Evolutionary conservation across 129 eudicot genomes (phyloP).

Genomic region (Lactuca sativa): DNA sequence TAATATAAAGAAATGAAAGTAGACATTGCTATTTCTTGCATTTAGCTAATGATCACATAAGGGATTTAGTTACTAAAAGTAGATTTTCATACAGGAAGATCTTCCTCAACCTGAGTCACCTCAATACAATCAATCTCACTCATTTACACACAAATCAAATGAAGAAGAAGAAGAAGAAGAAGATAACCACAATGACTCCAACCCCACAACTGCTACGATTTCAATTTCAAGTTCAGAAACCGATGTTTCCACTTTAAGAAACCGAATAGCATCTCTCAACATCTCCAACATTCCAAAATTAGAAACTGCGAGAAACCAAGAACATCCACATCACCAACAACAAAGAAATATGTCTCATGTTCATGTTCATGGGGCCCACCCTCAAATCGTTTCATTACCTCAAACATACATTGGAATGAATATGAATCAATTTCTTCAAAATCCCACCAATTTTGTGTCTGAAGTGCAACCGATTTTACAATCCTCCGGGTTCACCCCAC

Average conservation of each 20-base stretch:
- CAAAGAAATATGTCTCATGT: constrained; percentile 23
- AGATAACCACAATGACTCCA: constrained; percentile 19
- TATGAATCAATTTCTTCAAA: constrained; percentile 39
- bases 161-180: constrained; percentile 44
- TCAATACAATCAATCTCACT: constrained; percentile 27
- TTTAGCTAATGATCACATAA: no score
- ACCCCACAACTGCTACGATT: constrained; percentile 28
- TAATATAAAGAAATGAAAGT: no score
- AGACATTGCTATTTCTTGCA: no score
- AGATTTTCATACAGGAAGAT: constrained; percentile 42
- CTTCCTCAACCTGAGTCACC: constrained; percentile 34
- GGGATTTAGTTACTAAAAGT: background rate
- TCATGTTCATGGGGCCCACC: constrained; percentile 28
- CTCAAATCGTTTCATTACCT: constrained; percentile 30
- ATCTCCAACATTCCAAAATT: constrained; percentile 33
- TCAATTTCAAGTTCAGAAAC: constrained; percentile 40
- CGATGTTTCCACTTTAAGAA: constrained; percentile 26
- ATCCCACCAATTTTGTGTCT: constrained; percentile 32
- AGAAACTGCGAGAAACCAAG: constrained; percentile 28
- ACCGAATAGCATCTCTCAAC: constrained; percentile 27
- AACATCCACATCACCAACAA: constrained; percentile 15
- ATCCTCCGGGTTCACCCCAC: constrained; percentile 31
- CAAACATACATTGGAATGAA: constrained; percentile 25
- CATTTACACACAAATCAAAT: constrained; percentile 26
- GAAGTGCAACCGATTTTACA: constrained; percentile 28